Conservation (phyloP, 495 filamentous ascomycete genomes). For the Mytilinidion resinicola region DNA sequence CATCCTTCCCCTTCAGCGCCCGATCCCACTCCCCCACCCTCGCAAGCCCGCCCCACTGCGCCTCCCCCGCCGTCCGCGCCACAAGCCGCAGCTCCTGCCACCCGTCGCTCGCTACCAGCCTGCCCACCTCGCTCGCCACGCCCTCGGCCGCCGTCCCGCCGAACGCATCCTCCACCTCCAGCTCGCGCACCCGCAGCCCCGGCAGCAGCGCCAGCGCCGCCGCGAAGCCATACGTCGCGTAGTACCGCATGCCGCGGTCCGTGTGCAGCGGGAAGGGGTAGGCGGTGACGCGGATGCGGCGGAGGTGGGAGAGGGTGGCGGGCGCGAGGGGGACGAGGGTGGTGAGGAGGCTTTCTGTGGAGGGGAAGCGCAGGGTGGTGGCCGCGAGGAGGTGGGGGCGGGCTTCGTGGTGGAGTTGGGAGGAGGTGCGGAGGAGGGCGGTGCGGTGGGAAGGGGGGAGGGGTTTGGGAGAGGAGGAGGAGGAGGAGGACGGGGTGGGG, state of each 20-base stretch:
- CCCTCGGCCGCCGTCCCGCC: constrained; percentile 22
- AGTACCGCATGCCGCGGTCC: constrained; percentile 3
- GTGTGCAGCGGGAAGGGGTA: constrained; percentile 23
- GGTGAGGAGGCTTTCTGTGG: constrained; percentile 20
- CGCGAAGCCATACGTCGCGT: constrained; percentile 14
- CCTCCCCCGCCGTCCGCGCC: constrained; percentile 12
- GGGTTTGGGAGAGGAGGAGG: background rate
- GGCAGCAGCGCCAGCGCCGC: constrained; percentile 22
- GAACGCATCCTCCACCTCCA: constrained; percentile 19
- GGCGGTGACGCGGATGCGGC: constrained; percentile 14
- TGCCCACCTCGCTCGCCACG: constrained; percentile 20
- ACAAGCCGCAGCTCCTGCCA: constrained; percentile 19
- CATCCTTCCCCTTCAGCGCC: constrained; percentile 19
- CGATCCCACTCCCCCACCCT: constrained; percentile 19
- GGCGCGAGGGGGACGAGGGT: constrained; percentile 15
- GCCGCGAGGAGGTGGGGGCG: constrained; percentile 11
- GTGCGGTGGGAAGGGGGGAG: background rate
- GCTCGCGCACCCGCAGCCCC: constrained; percentile 10
- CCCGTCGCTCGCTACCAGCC: constrained; percentile 19
- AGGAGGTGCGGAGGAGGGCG: constrained; percentile 16
- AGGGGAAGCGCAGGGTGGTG: constrained; percentile 13
- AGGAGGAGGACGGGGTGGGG: background rate
- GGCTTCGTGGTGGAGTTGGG: constrained; percentile 17
- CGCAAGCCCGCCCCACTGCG: constrained; percentile 1
- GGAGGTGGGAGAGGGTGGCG: constrained; percentile 15